These are phyloP conservation scores for Leishmania arabica DNA, from an alignment of 208 protist species.

Conservation along the genomic window DNA sequence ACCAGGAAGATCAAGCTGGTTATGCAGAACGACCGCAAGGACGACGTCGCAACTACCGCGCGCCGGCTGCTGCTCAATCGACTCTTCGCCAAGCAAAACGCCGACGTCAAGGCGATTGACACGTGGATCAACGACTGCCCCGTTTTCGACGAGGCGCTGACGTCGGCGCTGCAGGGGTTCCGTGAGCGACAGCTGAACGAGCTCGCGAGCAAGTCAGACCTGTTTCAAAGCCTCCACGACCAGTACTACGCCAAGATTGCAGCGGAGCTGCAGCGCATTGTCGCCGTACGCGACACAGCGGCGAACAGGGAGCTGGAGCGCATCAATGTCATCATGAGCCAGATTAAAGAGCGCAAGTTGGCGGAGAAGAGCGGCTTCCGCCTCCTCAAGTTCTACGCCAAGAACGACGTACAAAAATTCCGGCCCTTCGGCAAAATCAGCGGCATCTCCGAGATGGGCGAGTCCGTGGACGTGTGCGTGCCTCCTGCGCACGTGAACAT, in stretches of 20 bases:
- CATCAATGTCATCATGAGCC: conserved; percentile 52
- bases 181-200: conserved; percentile 60
- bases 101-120: conserved; percentile 56
- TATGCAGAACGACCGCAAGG: conserved; percentile 90
- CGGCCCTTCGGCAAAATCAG: conserved; percentile 88
- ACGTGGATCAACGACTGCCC: conserved; percentile 76
- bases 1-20: conserved; percentile 62
- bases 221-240: conserved; percentile 54
- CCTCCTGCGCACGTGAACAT: conserved; percentile 81
- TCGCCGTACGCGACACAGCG: conserved; percentile 48
- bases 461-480: conserved; percentile 76
- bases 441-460: conserved; percentile 86
- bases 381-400: conserved; percentile 87
- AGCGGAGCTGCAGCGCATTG: conserved; percentile 67
- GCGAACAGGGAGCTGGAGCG: conserved; percentile 52
- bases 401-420: conserved; percentile 79
- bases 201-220: conserved; percentile 58
- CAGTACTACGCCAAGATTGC: conserved; percentile 51
- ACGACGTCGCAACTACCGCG: conserved; percentile 54
- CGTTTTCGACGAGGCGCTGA: conserved; percentile 70
- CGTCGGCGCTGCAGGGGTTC: conserved; percentile 70
- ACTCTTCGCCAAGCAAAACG: conserved; percentile 76
- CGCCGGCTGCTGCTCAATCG: conserved; percentile 59
- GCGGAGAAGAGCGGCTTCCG: conserved; percentile 81
- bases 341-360: conserved; percentile 60